Evolutionary conservation across 805 yeast genomes (phyloP), one percentile per base, ranked within the genome.

Genomic region (Ogataea ganodermae): DNA sequence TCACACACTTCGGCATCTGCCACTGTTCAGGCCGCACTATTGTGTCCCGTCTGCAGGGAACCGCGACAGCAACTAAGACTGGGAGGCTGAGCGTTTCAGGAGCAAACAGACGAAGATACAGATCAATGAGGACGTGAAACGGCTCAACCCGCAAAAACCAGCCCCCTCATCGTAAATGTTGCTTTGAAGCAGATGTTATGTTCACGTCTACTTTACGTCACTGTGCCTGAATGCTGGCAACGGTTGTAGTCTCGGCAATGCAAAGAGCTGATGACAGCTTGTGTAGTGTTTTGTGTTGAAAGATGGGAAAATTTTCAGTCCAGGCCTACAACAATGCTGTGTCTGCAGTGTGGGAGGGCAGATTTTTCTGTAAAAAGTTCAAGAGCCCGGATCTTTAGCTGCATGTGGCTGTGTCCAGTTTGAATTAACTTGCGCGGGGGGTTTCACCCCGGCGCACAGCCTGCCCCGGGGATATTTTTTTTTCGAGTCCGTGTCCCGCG

Each of bases 41-140:
- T 36, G 40, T 36, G 13, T 7, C 6, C 3, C 18, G 10, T 18
- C 42, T 38, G 42, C 42, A 38, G 42, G 32, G 42, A 38, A 24
- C 31, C 3, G 31, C 18, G 22, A 22, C 31, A 38, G 42, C 42
- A 38, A 38, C 13, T 33, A 38, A 38, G 21, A 22, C 14, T 9
- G 32, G 31, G 42, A 23, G 42, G 42, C 42, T 38, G 42, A 38
- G 42, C 42, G 42, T 38, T 38, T 38, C 42, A 38, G 42, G 21
- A 35, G 26, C 31, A 27, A 6, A 33, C 23, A 3, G 36, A 33
- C 4, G 17, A n/a, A 30, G 14, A 30, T n/a, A 4, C 14, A 12
- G 9, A 12, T n/a, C n/a, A 21, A 2, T 6, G 10, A 13, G 38
- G 23, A 35, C 27, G 20, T 36, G 40, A 36, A 36, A 36, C 40